Evolutionary conservation across 306 rosid genomes (phyloP).

Genomic region (Benincasa hispida): DNA sequence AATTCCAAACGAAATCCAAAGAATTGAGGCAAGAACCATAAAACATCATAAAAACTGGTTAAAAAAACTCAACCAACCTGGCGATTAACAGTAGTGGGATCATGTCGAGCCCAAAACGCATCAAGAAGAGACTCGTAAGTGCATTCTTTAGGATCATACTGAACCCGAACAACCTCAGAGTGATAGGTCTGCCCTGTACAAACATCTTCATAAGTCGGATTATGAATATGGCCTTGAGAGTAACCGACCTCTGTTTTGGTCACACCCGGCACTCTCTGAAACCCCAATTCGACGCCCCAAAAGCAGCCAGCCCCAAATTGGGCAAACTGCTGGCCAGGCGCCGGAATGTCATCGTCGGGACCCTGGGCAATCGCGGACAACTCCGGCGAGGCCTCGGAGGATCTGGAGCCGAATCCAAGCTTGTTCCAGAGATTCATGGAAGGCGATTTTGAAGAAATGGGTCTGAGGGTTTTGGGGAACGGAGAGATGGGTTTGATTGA

Average conservation of each 20-base stretch:
- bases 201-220: constrained; percentile 73
- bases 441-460: constrained; percentile 19
- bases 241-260: constrained; percentile 85
- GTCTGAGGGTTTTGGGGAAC: constrained; percentile 26
- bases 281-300: constrained; percentile 91
- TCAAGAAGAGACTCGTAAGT: constrained; percentile 62
- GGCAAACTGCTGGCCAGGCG: constrained; percentile 74
- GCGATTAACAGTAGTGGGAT: constrained; percentile 83
- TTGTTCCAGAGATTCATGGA: constrained; percentile 70
- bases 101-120: constrained; percentile 67
- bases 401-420: constrained; percentile 60
- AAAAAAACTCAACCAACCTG: constrained; percentile 34
- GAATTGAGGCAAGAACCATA: neutral
- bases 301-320: constrained; percentile 96
- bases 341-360: constrained; percentile 69
- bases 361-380: constrained; percentile 58
- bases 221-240: constrained; percentile 57
- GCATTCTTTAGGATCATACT: constrained; percentile 63
- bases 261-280: constrained; percentile 80
- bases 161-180: constrained; percentile 76
- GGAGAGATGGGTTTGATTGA: constrained; percentile 15
- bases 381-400: constrained; percentile 31
- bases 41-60: neutral
- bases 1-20: neutral
- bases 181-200: constrained; percentile 60